Evolutionary conservation across 257 asterid species (phyloP).

Genomic region (Coffea canephora): DNA sequence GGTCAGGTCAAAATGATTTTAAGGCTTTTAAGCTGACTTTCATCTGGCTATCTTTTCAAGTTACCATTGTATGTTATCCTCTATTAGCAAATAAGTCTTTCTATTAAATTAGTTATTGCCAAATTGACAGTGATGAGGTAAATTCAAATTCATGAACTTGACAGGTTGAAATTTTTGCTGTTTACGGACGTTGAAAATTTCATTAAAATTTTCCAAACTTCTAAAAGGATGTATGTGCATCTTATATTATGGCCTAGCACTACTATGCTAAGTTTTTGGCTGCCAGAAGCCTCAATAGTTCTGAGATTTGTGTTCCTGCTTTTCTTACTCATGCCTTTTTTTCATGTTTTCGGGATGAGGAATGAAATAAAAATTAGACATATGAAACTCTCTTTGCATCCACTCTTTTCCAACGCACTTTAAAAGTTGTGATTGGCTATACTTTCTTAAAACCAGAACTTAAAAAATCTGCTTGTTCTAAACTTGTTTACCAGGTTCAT

Average conservation of each 20-base stretch:
- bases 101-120: neutral
- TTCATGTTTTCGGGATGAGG: neutral
- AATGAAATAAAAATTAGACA: neutral
- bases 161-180: neutral
- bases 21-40: neutral
- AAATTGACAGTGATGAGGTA: neutral
- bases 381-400: neutral
- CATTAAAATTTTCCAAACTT: neutral
- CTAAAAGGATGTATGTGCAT: neutral
- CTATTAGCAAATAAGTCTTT: neutral
- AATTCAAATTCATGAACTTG: neutral
- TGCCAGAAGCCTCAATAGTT: neutral
- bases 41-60: neutral
- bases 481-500: neutral
- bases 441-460: neutral
- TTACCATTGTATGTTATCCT: neutral
- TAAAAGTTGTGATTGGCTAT: neutral
- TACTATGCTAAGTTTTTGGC: neutral
- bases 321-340: neutral
- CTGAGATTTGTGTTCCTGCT: neutral
- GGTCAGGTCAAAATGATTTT: neutral
- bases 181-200: neutral
- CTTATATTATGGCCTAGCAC: neutral
- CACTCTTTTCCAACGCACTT: neutral
- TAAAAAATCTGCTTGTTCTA: neutral